Conservation (phyloP, 2,329 filamentous ascomycete genomes). For the Arthrobotrys sphaeroides region DNA sequence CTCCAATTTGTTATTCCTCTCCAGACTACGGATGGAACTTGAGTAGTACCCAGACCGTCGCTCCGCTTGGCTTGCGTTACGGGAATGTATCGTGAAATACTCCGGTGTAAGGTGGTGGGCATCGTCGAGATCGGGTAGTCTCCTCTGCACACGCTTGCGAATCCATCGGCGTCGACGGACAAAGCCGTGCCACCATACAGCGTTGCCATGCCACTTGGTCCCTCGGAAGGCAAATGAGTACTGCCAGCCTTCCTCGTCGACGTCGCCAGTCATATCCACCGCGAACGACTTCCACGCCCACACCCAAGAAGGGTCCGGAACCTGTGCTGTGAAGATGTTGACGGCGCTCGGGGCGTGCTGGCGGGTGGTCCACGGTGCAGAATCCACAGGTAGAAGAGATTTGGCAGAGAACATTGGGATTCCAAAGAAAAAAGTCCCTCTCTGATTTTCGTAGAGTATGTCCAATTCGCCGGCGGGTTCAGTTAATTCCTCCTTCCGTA, state of each 20-base stretch:
- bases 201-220: constrained; percentile 84
- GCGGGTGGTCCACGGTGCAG: constrained; percentile 82
- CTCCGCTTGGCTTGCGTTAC: constrained; percentile 62
- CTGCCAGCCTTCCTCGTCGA: constrained; percentile 93
- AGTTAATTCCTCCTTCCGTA: constrained; percentile 53
- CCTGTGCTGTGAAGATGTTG: constrained; percentile 84
- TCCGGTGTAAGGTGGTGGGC: constrained; percentile 76
- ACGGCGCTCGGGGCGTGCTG: constrained; percentile 69
- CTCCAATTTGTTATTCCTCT: constrained; percentile 41
- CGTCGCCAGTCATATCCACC: constrained; percentile 79
- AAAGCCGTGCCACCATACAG: constrained; percentile 92
- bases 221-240: constrained; percentile 88
- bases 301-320: constrained; percentile 93
- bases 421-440: constrained; percentile 88
- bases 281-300: constrained; percentile 81
- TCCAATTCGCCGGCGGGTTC: constrained; percentile 70
- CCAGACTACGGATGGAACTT: constrained; percentile 48
- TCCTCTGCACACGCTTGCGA: constrained; percentile 76
- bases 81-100: constrained; percentile 79
- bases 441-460: constrained; percentile 93
- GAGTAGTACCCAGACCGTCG: constrained; percentile 30
- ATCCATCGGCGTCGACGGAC: constrained; percentile 91
- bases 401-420: constrained; percentile 86
- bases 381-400: constrained; percentile 86
- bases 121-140: constrained; percentile 62